phyloP scores from a whole-genome alignment of 305 asterid species.

The Fraxinus sp. region DNA sequence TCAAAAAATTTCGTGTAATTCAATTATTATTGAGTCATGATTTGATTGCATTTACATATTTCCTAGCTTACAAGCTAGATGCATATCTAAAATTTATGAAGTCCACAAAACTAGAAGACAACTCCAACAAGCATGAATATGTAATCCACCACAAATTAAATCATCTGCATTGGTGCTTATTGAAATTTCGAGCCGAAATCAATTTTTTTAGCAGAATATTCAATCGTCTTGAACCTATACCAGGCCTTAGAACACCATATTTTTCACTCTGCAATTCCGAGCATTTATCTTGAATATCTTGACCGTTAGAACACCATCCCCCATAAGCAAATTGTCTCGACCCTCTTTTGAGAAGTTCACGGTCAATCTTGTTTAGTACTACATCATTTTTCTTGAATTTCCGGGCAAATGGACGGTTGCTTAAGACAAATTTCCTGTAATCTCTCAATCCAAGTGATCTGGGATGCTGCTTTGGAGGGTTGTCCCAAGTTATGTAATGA shows the following conservation, averaged over 20 bases:
- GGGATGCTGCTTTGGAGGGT: conserved; percentile 86
- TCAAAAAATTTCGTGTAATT: background rate
- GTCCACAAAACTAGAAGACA: background rate
- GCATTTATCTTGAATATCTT: conserved; percentile 26
- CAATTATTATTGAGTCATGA: background rate
- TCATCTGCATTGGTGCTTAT: conserved; percentile 53
- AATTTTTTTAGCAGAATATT: conserved; percentile 48
- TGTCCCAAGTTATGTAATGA: conserved; percentile 83
- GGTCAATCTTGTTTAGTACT: conserved; percentile 67
- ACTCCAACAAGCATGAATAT: background rate
- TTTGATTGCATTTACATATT: background rate
- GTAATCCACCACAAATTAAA: background rate
- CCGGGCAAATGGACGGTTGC: conserved; percentile 77
- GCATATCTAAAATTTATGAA: background rate
- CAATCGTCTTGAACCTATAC: conserved; percentile 67
- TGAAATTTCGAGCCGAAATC: conserved; percentile 34
- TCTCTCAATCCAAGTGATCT: conserved; percentile 68
- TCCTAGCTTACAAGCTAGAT: background rate
- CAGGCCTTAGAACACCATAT: conserved; percentile 65
- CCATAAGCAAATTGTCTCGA: conserved; percentile 51
- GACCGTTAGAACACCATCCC: conserved; percentile 63
- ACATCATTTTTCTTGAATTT: conserved; percentile 73
- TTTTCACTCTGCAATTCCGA: conserved; percentile 49
- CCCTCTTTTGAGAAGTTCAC: conserved; percentile 58
- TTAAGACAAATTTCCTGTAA: conserved; percentile 55